A percentile compares a stretch with the other conserved stretches of the same genome.
Evolutionary conservation across 805 yeast genomes (phyloP).

Genomic region (Metschnikowia lachancei): DNA sequence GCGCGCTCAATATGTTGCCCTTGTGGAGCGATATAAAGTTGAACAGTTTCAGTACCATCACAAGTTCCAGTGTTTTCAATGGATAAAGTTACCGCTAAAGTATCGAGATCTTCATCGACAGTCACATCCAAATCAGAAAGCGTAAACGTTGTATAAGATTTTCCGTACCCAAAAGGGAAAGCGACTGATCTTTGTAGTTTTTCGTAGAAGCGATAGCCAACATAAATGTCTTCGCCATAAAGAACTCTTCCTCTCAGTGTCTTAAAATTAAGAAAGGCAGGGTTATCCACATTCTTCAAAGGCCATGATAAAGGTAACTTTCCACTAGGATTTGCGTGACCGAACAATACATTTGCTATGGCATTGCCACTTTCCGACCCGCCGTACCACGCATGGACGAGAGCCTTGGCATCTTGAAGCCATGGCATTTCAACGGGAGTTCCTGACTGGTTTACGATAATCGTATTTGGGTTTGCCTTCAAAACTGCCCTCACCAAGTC

Average conservation of each 20-base stretch:
- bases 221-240: constrained; percentile 65
- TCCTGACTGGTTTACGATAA: constrained; percentile 58
- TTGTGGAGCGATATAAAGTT: constrained; percentile 46
- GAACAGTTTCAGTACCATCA: constrained; percentile 56
- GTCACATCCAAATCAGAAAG: constrained; percentile 36
- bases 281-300: constrained; percentile 49
- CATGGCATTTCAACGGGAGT: constrained; percentile 62
- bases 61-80: constrained; percentile 48
- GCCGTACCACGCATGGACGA: constrained; percentile 56
- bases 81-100: constrained; percentile 32
- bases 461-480: constrained; percentile 48
- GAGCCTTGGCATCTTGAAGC: constrained; percentile 39
- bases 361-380: constrained; percentile 59
- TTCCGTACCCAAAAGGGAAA: constrained; percentile 63
- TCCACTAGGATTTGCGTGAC: constrained; percentile 61
- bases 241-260: constrained; percentile 51
- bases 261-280: constrained; percentile 51
- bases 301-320: constrained; percentile 59
- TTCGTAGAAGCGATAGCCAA: constrained; percentile 63
- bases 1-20: constrained; percentile 48
- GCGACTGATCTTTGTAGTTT: constrained; percentile 45
- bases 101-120: constrained; percentile 23
- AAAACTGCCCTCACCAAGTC: constrained; percentile 45
- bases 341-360: constrained; percentile 58
- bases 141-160: constrained; percentile 55